phyloP scores from a whole-genome alignment of 768 basidiomycete genomes.

The Tylopilus intermedius region DNA sequence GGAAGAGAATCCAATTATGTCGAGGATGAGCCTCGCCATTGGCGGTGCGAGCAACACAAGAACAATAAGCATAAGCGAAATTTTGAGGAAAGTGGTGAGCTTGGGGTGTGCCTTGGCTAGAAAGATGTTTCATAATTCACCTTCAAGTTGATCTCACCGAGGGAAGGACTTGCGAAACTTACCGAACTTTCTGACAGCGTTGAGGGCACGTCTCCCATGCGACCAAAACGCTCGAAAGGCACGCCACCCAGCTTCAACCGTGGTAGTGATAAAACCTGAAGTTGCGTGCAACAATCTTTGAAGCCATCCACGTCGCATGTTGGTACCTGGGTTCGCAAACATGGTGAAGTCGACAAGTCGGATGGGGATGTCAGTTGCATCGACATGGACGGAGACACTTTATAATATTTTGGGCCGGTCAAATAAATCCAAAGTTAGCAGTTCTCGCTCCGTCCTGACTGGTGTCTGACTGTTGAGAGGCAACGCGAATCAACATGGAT shows the following conservation, averaged over 20 bases:
- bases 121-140: not conserved
- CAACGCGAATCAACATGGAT: not conserved
- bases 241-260: fast-evolving
- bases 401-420: not conserved
- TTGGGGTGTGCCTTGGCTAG: not conserved
- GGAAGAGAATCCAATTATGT: not conserved
- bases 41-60: not conserved
- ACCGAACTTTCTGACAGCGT: not conserved
- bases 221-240: fast-evolving
- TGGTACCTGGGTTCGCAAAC: not conserved
- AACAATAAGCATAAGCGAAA: not conserved
- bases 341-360: not conserved
- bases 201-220: not conserved
- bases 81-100: not conserved
- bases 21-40: not conserved
- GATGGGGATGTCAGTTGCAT: not conserved
- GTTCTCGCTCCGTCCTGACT: not conserved
- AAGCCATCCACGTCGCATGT: not conserved
- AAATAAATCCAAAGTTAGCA: not conserved
- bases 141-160: not conserved
- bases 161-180: not conserved
- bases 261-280: fast-evolving
- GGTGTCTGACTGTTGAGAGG: not conserved
- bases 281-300: fast-evolving
- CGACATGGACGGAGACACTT: not conserved